Evolutionary conservation across 768 basidiomycete species (phyloP).

Genomic region (Auricularia cornea): DNA sequence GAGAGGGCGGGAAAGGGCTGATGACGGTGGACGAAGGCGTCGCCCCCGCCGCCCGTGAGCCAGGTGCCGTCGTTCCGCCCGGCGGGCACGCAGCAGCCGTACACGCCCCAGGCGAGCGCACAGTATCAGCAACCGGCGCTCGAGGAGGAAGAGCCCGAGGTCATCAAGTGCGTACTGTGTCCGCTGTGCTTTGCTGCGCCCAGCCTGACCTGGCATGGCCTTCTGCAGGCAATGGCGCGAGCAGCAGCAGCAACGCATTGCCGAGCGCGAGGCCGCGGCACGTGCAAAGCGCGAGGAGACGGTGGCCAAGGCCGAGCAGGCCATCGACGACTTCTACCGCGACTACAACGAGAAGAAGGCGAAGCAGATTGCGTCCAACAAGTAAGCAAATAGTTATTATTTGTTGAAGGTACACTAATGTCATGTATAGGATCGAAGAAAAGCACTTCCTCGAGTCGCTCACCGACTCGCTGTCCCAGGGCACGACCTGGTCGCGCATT

Average conservation of each 20-base stretch:
- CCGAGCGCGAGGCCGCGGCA: constrained; percentile 71
- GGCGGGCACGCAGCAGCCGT: constrained; percentile 62
- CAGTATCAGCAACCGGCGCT: constrained; percentile 38
- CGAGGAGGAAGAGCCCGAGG: constrained; percentile 76
- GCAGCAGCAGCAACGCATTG: constrained; percentile 77
- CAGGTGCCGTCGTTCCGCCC: constrained; percentile 39
- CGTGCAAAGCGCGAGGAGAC: constrained; percentile 72
- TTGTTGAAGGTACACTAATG: neutral
- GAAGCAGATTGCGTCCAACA: constrained; percentile 87
- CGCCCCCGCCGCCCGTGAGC: constrained; percentile 18
- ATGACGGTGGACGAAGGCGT: constrained; percentile 19
- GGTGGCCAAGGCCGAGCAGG: constrained; percentile 71
- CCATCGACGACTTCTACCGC: constrained; percentile 88
- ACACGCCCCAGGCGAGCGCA: constrained; percentile 51
- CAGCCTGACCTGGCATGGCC: neutral
- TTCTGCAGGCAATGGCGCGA: constrained; percentile 75
- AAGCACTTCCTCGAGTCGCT: constrained; percentile 67
- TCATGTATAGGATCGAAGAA: constrained; percentile 66
- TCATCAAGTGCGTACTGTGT: constrained; percentile 57
- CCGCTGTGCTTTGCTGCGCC: neutral
- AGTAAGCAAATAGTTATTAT: constrained; percentile 37
- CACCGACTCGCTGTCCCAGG: constrained; percentile 67
- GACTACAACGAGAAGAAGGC: constrained; percentile 84
- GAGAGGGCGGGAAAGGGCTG: neutral
- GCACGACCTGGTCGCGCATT: constrained; percentile 96